These are phyloP conservation scores for Barnettozyma botsteinii DNA, from an alignment of 805 yeast species.

Conservation along the genomic window DNA sequence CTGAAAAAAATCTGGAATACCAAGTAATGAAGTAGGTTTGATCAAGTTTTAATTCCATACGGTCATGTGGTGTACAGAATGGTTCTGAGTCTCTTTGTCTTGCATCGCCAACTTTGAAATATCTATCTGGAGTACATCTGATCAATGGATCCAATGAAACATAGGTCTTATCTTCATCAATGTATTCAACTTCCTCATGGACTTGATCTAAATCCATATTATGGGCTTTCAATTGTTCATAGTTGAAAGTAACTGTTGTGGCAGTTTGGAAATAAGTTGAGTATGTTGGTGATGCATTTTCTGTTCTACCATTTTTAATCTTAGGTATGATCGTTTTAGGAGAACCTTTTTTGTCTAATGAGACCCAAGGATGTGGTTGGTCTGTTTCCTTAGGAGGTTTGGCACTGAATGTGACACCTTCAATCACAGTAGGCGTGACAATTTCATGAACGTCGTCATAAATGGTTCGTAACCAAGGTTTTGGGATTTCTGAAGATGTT, in stretches of 20 bases:
- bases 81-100: constrained; percentile 59
- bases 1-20: constrained; percentile 61
- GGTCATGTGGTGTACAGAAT: constrained; percentile 78
- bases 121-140: constrained; percentile 79
- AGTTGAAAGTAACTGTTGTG: constrained; percentile 47
- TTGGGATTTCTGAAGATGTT: constrained; percentile 35
- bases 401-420: constrained; percentile 47
- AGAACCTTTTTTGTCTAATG: constrained; percentile 66
- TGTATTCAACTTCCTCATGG: constrained; percentile 47
- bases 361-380: constrained; percentile 76
- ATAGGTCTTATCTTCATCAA: constrained; percentile 71
- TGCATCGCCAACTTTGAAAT: constrained; percentile 57
- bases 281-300: constrained; percentile 64
- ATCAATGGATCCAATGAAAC: constrained; percentile 69
- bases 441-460: constrained; percentile 50
- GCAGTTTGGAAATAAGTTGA: constrained; percentile 74
- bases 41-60: constrained; percentile 49
- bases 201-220: constrained; percentile 59
- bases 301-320: constrained; percentile 63
- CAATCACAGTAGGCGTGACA: constrained; percentile 63
- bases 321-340: constrained; percentile 80
- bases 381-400: constrained; percentile 45
- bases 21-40: constrained; percentile 73
- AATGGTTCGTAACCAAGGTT: constrained; percentile 73
- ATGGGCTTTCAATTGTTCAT: constrained; percentile 65